Evolutionary conservation across 768 basidiomycete species (phyloP).

Genomic region (Melanogaster broomeanus): DNA sequence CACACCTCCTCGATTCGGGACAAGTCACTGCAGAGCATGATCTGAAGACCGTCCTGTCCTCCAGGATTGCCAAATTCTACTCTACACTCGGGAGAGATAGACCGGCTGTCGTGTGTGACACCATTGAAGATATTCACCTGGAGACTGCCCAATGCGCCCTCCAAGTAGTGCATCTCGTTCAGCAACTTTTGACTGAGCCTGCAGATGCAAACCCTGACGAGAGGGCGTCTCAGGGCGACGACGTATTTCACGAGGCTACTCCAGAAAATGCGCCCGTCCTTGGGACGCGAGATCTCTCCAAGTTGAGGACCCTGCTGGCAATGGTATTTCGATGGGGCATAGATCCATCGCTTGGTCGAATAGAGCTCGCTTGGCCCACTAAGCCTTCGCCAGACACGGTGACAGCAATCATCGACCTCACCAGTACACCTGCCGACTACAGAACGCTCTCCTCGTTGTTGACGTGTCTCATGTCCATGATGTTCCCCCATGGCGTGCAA

Average conservation of each 20-base stretch:
- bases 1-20: slow-evolving; percentile 12
- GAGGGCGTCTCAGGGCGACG: background rate
- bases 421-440: slow-evolving; percentile 44
- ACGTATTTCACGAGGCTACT: background rate
- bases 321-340: slow-evolving; percentile 75
- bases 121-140: slow-evolving; percentile 48
- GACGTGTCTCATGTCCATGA: slow-evolving; percentile 44
- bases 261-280: slow-evolving; percentile 33
- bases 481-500: slow-evolving; percentile 57
- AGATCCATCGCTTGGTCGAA: slow-evolving; percentile 49
- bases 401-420: slow-evolving; percentile 48
- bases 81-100: slow-evolving; percentile 7
- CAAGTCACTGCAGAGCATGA: background rate
- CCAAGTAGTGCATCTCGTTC: slow-evolving; percentile 47
- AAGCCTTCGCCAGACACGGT: slow-evolving; percentile 18
- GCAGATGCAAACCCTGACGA: background rate
- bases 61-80: slow-evolving; percentile 17
- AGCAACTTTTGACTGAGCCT: slow-evolving; percentile 46
- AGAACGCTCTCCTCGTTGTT: slow-evolving; percentile 43
- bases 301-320: slow-evolving; percentile 63
- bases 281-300: slow-evolving; percentile 66
- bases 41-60: slow-evolving; percentile 7
- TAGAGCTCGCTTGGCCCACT: slow-evolving; percentile 43
- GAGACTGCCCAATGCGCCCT: slow-evolving; percentile 59
- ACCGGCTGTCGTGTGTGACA: slow-evolving; percentile 8